Base-by-base conservation (phyloP, 768 basidiomycete genomes). In the Megacollybia marginata region DNA sequence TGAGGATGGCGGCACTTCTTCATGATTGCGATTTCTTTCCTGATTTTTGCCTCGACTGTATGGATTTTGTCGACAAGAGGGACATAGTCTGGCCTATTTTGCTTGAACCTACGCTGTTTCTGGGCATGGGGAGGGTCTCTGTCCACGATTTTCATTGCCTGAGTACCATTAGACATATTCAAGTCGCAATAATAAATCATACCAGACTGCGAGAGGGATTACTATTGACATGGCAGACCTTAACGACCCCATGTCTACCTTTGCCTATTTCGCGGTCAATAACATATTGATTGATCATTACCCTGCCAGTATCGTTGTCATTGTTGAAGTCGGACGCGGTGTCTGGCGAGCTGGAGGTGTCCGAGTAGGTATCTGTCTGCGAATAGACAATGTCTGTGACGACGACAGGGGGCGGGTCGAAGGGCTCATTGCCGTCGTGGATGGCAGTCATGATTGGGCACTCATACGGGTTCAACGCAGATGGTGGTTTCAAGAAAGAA, bases 11-110 rank as follows among this genome's bases (percentile, higher is more conserved):
- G 72, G 59, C 90, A 86, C 62, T 96, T 94, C 73, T 97, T 98
- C 91, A 99, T 96, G 65, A 98, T 94, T 2, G 96, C 96, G 52
- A 98, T 93, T 69, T 98, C 95, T 65, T 84, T 85, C 56, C 82
- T 76, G 54, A 96, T 92, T 69, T 92, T 91, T 54, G 81, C 75
- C 61, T 92, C 91, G 31, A 82, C 81, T 19, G 80, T 85, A 50
- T 78, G 75, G 38, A 87, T 75, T 52, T 77, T 77, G 64, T 87
- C 85, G 4, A 76, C 76, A n/a, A 89, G 67, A 20, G 80, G 75
- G 0, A 75, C 68, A 52, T 80, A 78, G 13, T 67, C 62, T 4
- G 71, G 62, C 11, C 58, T 56, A 16, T 57, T 59, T 49, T 68
- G 61, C 52, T 62, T 53, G 32, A 49, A 47, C 52, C 54, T 44